A percentile compares a stretch with the other conserved stretches of the same genome.
These are phyloP conservation scores for Silene uniflora DNA, from an alignment of 148 eudicot species.

Conservation along the genomic window DNA sequence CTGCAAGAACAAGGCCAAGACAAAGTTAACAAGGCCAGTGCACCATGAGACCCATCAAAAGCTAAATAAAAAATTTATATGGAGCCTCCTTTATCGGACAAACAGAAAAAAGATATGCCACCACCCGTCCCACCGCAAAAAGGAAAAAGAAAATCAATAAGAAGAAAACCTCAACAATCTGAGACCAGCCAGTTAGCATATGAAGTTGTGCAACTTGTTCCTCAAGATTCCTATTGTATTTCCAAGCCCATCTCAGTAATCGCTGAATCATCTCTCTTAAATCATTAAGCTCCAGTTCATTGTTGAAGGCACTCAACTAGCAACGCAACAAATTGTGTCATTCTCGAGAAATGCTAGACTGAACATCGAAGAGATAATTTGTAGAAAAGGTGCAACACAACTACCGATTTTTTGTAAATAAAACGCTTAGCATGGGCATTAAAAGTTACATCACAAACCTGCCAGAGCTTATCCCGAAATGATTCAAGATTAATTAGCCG, in stretches of 20 bases:
- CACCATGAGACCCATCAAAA: neutral
- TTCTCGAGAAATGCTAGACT: conserved; percentile 6
- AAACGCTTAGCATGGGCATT: neutral
- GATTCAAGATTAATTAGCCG: conserved; percentile 78
- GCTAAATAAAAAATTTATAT: neutral
- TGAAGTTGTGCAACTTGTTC: conserved; percentile 99
- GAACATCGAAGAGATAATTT: neutral
- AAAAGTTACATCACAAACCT: conserved; percentile 44
- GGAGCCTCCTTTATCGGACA: neutral
- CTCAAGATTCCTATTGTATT: conserved; percentile 91
- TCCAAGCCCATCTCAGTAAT: conserved; percentile 93
- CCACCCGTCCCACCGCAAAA: neutral
- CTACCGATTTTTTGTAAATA: neutral
- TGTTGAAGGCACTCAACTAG: conserved; percentile 56
- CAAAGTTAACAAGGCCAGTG: neutral
- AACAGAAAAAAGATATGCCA: neutral
- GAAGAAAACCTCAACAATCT: conserved; percentile 67
- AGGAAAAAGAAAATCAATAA: neutral
- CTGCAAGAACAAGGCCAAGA: conserved; percentile 32
- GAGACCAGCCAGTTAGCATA: conserved; percentile 96
- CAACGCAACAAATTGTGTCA: conserved; percentile 45
- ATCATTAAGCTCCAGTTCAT: conserved; percentile 78
- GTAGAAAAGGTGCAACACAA: neutral
- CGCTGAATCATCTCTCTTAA: conserved; percentile 68
- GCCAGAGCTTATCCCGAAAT: conserved; percentile 87